phyloP scores from a whole-genome alignment of 768 basidiomycete genomes.

The Rhodosporidiobolus sp. region DNA sequence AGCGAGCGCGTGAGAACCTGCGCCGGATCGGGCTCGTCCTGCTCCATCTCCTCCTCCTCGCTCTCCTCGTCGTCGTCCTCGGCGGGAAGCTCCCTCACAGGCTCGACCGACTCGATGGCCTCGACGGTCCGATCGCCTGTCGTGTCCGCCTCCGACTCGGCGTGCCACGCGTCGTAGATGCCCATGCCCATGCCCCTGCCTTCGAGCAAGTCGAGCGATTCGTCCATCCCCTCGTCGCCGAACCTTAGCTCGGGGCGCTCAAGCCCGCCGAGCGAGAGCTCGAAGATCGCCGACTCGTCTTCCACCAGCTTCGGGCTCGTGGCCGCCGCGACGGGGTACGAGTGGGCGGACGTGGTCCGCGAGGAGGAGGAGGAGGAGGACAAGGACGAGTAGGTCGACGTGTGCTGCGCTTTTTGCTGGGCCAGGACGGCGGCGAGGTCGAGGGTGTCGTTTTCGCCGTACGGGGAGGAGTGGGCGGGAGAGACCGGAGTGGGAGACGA shows the following conservation, averaged over 20 bases:
- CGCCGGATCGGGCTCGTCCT: slow-evolving; percentile 27
- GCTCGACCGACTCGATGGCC: too few species aligned
- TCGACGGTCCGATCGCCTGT: too few species aligned
- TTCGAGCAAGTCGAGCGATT: too few species aligned
- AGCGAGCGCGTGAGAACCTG: slow-evolving; percentile 24
- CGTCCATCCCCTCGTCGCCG: slow-evolving; percentile 13
- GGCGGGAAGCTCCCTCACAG: too few species aligned
- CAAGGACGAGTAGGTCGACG: not conserved
- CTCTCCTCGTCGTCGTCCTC: not conserved
- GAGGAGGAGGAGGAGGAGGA: too few species aligned
- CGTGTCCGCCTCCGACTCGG: slow-evolving; percentile 13
- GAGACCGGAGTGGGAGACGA: not conserved
- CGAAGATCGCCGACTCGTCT: slow-evolving; percentile 16
- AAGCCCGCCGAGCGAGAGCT: slow-evolving; percentile 5
- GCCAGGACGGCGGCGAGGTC: slow-evolving; percentile 3
- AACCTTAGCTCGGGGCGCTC: slow-evolving; percentile 30
- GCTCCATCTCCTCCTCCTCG: slow-evolving; percentile 53
- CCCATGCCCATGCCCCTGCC: too few species aligned
- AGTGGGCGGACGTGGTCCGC: not conserved
- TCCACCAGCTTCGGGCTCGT: not conserved
- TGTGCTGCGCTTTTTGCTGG: not conserved
- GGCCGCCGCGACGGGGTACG: not conserved
- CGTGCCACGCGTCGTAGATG: too few species aligned
- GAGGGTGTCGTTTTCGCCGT: not conserved
- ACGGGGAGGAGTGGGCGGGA: not conserved